Conservation (phyloP, 352 stramenopile genomes). For the Phytophthora idaei region DNA sequence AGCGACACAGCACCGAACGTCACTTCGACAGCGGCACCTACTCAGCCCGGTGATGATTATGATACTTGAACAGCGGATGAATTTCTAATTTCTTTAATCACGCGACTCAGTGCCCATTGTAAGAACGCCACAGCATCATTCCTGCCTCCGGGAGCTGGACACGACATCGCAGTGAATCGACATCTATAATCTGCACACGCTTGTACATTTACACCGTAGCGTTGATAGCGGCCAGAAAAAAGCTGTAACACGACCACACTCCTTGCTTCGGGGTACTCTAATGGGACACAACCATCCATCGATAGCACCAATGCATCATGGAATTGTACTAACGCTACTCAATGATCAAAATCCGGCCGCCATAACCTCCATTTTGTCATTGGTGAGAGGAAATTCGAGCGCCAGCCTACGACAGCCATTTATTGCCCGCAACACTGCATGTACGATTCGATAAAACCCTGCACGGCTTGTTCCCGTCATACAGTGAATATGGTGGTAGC, state of each 20-base stretch:
- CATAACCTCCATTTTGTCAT: neutral
- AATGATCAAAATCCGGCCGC: neutral
- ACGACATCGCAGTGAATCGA: constrained; percentile 12
- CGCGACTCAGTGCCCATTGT: neutral
- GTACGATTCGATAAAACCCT: neutral
- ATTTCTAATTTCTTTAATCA: neutral
- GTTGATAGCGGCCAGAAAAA: constrained; percentile 15
- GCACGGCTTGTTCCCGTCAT: neutral
- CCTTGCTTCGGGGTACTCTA: neutral
- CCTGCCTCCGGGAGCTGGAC: constrained; percentile 3
- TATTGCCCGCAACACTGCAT: neutral
- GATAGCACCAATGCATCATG: constrained; percentile 12
- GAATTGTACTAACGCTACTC: neutral
- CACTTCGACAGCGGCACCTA: neutral
- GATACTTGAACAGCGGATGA: neutral
- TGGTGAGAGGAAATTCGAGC: neutral
- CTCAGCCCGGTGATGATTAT: neutral
- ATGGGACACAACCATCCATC: constrained; percentile 15
- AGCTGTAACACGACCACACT: constrained; percentile 8
- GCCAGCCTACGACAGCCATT: neutral
- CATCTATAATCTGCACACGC: constrained; percentile 3
- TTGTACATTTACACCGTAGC: constrained; percentile 14
- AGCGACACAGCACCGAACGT: neutral
- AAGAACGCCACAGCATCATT: constrained; percentile 6
- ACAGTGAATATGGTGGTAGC: neutral